Evolutionary conservation across 768 basidiomycete species (phyloP), one percentile per base, ranked within the genome.

Genomic region (Phylloporus rhodoxanthus): DNA sequence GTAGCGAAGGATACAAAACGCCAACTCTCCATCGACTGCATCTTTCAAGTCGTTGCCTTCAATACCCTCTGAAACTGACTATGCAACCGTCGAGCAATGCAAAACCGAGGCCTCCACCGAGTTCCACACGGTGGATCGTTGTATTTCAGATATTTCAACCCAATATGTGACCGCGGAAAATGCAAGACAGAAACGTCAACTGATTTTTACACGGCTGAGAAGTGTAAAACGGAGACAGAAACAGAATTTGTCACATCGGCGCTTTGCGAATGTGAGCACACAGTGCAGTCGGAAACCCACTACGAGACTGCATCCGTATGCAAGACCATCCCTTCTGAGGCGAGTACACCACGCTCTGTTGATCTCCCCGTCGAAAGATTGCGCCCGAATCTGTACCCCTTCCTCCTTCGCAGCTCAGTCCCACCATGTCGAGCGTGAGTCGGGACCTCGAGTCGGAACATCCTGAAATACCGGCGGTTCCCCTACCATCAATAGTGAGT

Each of bases 11-110:
- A 2, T 85, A 81, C 54, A 67, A 75, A 25, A 67, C 72, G 69
- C 71, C 3, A 51, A 55, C 21, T 67, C 76, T 4, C 73, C 77
- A 1, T 77, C 77, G 8, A 70, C 66, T 11, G 68, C 72, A 5
- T 82, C 81, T 0, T 81, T 77, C 63, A 71, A 70, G 48, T 82
- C 80, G 5, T 64, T 82, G 48, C 80, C 81, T 1, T 78, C 76
- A 4, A 82, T 82, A 52, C 81, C 81, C 10, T 81, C 78, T 1
- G 73, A 76, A 44, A 75, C 72, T 0, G 74, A 74, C 40, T 77
- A 67, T 45, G 58, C 55, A 29, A 75, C 76, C 1, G 70, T 67
- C n/a, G 70, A 72, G 29, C 53, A 65, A 29, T 77, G 76, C 53
- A 70, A 55, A 61, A 72, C 74, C 5, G 71, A 75, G 26, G 61